Base-by-base conservation (phyloP, 495 filamentous ascomycete genomes). In the Elasticomyces elasticus region DNA sequence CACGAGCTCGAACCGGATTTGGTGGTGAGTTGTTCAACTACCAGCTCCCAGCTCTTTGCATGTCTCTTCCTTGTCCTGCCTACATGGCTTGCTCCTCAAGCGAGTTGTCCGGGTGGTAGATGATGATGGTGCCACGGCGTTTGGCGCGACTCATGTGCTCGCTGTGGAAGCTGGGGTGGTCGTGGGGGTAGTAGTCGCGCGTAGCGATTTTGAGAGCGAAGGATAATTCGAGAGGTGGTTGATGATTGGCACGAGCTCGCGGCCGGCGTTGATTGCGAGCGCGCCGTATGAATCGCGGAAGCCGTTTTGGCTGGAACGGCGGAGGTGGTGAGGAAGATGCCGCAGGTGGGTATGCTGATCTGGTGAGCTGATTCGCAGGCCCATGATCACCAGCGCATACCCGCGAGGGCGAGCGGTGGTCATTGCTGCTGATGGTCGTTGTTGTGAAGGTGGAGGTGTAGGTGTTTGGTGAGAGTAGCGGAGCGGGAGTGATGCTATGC, bases 201-300 rank as follows among this genome's bases (percentile, higher is more conserved):
- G 90, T 95, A 44, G 87, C 87, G 54, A 96, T 72, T 46, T 83
- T 85, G 48, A 83, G 61, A 28, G 73, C 69, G 65, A 95, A 90
- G 1, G 87, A 84, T 25, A 85, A 71, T 0, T 70, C 62, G 24
- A 97, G 44, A 97, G 82, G 27, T 66, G 55, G 73, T 96, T 96
- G 69, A 96, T 80, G 1, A 74, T 58, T 2, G 81, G 77, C 1
- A 79, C 76, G 38, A 92, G 78, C 49, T 76, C 68, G 19, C 89
- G 84, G 51, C 84, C 91, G 45, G 74, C 74, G 60, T 76, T 55
- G 7, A 98, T 86, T 20, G 89, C 81, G 25, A 98, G 81, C 41
- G 87, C 79, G 49, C 92, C 92, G 63, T 83, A 87, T 23, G 91
- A 91, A 55, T 86, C 87, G 69, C 88, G 95, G 70, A 98, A 98